Conservation (phyloP, 495 filamentous ascomycete genomes). For the Penicillium pancosmium region DNA sequence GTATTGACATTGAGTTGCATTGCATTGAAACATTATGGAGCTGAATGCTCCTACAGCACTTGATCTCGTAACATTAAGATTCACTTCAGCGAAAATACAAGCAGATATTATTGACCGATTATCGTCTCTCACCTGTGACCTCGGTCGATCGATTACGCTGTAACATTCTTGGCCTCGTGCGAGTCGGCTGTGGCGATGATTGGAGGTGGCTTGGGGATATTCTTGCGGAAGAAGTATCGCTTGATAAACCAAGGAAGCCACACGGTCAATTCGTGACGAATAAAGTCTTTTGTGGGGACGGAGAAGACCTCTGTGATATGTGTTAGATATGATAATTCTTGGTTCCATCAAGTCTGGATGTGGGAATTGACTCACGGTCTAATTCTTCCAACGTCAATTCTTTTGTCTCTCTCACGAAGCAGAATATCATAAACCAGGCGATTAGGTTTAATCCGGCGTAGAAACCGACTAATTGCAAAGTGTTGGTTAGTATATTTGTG, state of each 20-base stretch:
- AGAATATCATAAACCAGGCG: constrained; percentile 52
- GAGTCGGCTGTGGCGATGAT: constrained; percentile 33
- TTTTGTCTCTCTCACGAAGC: constrained; percentile 55
- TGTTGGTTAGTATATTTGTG: neutral
- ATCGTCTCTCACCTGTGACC: neutral
- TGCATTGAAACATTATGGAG: too few species aligned
- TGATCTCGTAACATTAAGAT: too few species aligned
- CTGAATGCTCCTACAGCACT: too few species aligned
- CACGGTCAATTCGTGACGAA: constrained; percentile 40
- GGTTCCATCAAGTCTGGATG: neutral
- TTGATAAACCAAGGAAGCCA: constrained; percentile 51
- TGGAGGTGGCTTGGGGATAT: constrained; percentile 38
- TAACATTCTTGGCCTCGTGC: constrained; percentile 9
- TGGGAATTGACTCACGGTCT: constrained; percentile 30
- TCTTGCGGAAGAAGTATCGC: constrained; percentile 43
- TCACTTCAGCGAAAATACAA: too few species aligned
- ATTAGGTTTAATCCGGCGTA: constrained; percentile 57
- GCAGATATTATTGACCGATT: too few species aligned
- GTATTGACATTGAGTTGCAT: too few species aligned
- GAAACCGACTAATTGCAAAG: constrained; percentile 40
- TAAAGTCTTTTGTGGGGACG: constrained; percentile 45
- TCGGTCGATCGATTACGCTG: neutral
- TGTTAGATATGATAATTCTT: constrained; percentile 16
- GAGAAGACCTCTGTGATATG: constrained; percentile 44
- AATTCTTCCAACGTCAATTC: constrained; percentile 43